Evolutionary conservation across 2,329 filamentous ascomycete genomes (phyloP).

Genomic region (Beauveria asiatica): DNA sequence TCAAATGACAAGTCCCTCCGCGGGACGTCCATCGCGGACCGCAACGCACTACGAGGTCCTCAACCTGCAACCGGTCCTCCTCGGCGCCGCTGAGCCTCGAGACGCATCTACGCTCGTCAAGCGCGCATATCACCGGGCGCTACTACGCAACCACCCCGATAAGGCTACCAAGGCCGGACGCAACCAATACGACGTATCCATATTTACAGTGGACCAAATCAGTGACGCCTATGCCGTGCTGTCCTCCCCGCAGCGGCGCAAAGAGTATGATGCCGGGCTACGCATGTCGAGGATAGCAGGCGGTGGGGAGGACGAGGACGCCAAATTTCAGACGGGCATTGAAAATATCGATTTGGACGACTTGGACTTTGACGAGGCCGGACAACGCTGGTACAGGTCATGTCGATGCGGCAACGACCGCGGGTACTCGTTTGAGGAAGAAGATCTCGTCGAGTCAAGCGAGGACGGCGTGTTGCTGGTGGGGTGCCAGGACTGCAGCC

Average conservation of each 20-base stretch:
- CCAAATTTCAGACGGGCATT: constrained; percentile 46
- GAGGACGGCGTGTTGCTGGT: constrained; percentile 54
- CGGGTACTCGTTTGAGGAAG: constrained; percentile 51
- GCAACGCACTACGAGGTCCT: constrained; percentile 55
- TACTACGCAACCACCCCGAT: constrained; percentile 59
- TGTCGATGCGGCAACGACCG: constrained; percentile 58
- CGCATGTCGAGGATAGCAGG: constrained; percentile 23
- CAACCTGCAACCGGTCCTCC: constrained; percentile 40
- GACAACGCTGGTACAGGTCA: constrained; percentile 43
- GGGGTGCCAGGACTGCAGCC: constrained; percentile 56
- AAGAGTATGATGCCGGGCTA: constrained; percentile 46
- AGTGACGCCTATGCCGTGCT: constrained; percentile 49
- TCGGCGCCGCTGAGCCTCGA: constrained; percentile 29
- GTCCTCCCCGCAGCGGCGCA: constrained; percentile 38
- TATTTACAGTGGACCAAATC: constrained; percentile 55
- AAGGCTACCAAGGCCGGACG: constrained; percentile 28
- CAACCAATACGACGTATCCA: neutral
- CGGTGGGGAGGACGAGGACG: constrained; percentile 15
- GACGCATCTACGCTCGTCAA: constrained; percentile 44
- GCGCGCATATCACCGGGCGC: constrained; percentile 54
- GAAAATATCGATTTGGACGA: constrained; percentile 60
- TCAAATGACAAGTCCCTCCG: constrained; percentile 5
- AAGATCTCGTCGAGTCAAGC: constrained; percentile 49
- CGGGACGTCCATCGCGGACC: constrained; percentile 14
- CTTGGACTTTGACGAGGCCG: constrained; percentile 41